A percentile compares a stretch with the other conserved stretches of the same genome.
These are phyloP conservation scores for Peniophora sp. DNA, from an alignment of 1,284 basidiomycete species.

Conservation along the genomic window DNA sequence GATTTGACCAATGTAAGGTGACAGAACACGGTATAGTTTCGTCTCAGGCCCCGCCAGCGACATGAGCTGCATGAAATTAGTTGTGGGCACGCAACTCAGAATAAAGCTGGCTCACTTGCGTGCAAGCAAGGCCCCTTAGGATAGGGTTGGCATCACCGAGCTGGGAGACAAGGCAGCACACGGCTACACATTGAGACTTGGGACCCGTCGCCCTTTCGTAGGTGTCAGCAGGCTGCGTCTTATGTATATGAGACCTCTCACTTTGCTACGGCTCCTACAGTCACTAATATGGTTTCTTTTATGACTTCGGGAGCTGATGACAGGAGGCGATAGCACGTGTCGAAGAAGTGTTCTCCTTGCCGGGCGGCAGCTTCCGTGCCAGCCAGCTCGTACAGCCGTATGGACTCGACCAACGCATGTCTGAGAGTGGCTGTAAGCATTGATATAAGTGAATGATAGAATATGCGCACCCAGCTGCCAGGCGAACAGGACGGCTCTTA, in stretches of 20 bases:
- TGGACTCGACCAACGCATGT: slow-evolving; percentile 39
- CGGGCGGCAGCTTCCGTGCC: slow-evolving; percentile 15
- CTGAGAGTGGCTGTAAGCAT: slow-evolving; percentile 21
- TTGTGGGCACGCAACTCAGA: not conserved
- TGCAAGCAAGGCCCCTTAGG: slow-evolving; percentile 60
- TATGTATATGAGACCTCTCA: no score
- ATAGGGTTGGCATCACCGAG: slow-evolving; percentile 62
- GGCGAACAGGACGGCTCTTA: slow-evolving; percentile 47
- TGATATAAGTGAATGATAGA: slow-evolving; percentile 1
- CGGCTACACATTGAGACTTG: slow-evolving; percentile 49
- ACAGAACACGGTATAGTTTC: slow-evolving; percentile 60
- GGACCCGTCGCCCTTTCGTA: slow-evolving; percentile 36
- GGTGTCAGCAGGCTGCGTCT: no score
- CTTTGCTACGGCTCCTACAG: slow-evolving; percentile 57
- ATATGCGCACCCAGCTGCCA: slow-evolving; percentile 56
- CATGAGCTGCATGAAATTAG: slow-evolving; percentile 39
- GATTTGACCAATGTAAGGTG: slow-evolving; percentile 64
- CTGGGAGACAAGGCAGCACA: slow-evolving; percentile 63
- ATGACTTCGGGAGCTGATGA: slow-evolving; percentile 33
- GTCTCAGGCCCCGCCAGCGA: slow-evolving; percentile 53
- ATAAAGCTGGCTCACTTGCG: slow-evolving; percentile 65
- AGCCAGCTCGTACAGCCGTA: slow-evolving; percentile 29
- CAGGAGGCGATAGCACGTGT: slow-evolving; percentile 39
- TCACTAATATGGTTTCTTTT: slow-evolving; percentile 55
- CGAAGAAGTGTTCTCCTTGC: slow-evolving; percentile 31